Base-by-base conservation (phyloP, 1,284 basidiomycete genomes). In the Papiliotrema nemorosa region DNA sequence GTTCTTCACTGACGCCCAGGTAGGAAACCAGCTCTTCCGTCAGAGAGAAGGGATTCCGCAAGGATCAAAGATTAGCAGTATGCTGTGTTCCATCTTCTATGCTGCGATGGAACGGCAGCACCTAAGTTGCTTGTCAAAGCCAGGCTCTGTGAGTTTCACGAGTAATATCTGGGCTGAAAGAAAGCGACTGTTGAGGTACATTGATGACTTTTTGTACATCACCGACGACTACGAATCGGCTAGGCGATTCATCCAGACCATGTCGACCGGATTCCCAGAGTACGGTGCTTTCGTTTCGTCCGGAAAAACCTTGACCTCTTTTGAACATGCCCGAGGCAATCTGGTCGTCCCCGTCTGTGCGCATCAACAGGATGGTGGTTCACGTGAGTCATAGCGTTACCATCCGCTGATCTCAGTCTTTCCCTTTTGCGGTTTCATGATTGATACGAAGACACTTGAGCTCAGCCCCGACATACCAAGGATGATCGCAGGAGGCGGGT, bases 1-100 rank as follows among this genome's bases (percentile, higher is more conserved):
- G 2, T 33, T 22, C 41, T 46, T 26, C 18, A 22, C 25, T 10
- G 33, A 12, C 46, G 24, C 5, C 3, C 12, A 71, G 69, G 55
- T 72, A 5, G 70, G 65, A 5, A 54, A 46, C 43, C 55, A 63
- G 37, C 57, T 59, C 21, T 74, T 53, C 40, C 62, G 87, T 2
- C 96, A 98, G 72, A 81, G 81, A 7, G 81, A 89, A 12, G 96
- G 96, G 0, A 97, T 98, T 26, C 92, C 96, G 0, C 96, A 98
- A 70, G 96, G 96, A 14, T 97, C 92, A 0, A 83, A 90, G 24
- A 75, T 98, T 25, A 96, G 91, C 5, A 84, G 88, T 1, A 67
- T 97, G 26, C 76, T 99, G 1, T 99, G 96, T 67, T 87, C 87
- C 1, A 87, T 92, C 72, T 96, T 92, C 72, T 97, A 97, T 57